These are phyloP conservation scores for Aspergillus fumigatiaffinis DNA, from an alignment of 2,329 filamentous ascomycete genomes.

Conservation along the genomic window DNA sequence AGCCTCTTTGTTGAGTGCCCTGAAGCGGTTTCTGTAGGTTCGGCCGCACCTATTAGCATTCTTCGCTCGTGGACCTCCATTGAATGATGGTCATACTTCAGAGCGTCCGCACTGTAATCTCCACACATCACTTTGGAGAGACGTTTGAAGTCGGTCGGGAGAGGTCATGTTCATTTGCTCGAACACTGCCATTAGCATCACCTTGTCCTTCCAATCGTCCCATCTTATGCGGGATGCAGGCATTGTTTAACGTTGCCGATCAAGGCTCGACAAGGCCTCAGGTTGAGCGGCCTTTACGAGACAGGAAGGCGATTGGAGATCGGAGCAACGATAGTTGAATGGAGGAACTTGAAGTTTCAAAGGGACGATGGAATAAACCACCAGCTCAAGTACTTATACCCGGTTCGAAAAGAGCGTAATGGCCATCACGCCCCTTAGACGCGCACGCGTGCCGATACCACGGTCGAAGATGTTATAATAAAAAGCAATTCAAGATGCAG, in stretches of 20 bases:
- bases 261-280: background rate
- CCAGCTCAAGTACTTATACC: background rate
- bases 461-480: background rate
- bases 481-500: background rate
- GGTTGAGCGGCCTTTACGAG: background rate
- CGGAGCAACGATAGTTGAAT: background rate
- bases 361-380: background rate
- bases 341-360: background rate
- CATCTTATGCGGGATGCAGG: slow-evolving; percentile 1
- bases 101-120: background rate
- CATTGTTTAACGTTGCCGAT: background rate
- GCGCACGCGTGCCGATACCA: background rate
- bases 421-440: background rate
- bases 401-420: background rate
- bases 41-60: background rate
- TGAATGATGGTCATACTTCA: slow-evolving; percentile 1
- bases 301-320: background rate
- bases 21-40: slow-evolving; percentile 2
- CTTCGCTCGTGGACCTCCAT: background rate
- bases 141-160: slow-evolving; percentile 4
- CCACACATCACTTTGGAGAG: slow-evolving; percentile 4
- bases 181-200: slow-evolving; percentile 9
- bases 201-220: slow-evolving; percentile 9
- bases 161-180: slow-evolving; percentile 2
- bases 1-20: background rate